Evolutionary conservation across 2,329 filamentous ascomycete species (phyloP), one percentile per base, ranked within the genome.

Genomic region (Clonostachys byssicola): DNA sequence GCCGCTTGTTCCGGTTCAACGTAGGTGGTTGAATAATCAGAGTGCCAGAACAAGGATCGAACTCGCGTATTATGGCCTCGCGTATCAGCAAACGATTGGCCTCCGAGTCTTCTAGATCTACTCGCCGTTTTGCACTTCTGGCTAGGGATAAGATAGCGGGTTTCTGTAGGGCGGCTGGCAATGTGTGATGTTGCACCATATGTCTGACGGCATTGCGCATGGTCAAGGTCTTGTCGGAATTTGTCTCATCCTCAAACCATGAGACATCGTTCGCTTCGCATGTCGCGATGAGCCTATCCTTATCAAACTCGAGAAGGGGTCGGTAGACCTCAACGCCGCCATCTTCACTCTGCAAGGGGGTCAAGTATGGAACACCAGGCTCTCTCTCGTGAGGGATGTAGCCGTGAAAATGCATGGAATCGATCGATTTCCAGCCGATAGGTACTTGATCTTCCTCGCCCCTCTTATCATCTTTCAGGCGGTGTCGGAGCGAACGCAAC

Each of bases 171-270:
- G 91, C 89, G 10, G 62, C 63, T 1, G 94, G 92, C 5, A 97
- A 68, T 4, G 63, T 59, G 49, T 84, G 67, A 5, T 76, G 66
- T 23, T 72, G 67, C 17, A 80, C 74, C 40, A 95, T 63, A 61
- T 86, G 71, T 34, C 92, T 81, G 36, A 96, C 73, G 0, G 92
- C 84, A 58, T 99, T 99, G 36, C 94, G 81, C 41, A 77, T 67
- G 0, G 94, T 96, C 49, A 95, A 68, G 0, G 85, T 90, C 9
- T 74, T 77, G 57, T 96, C 87, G 14, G 73, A 65, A 59, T 99
- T 99, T 2, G 92, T 96, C 40, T 74, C 70, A 61, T 99, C 94
- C 61, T 94, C 89, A 52, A 90, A 88, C 87, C 89, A 97, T 1
- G 71, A 67, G 10, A 95, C 68, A 0, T 73, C 66, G 53, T 84